Conservation (phyloP, 257 asterid species). For the Galeopsis tetrahit region DNA sequence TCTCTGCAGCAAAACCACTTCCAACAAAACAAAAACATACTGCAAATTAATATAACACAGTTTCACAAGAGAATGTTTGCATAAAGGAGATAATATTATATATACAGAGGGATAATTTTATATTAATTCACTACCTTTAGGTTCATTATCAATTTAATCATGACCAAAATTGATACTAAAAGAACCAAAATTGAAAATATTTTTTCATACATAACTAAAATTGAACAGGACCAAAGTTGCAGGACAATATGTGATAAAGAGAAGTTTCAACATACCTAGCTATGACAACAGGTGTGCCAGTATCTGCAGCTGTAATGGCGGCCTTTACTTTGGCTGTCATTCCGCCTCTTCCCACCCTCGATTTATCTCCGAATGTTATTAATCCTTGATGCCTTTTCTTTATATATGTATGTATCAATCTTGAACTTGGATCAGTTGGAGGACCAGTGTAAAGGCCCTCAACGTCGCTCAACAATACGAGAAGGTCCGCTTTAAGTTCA, state of each 20-base stretch:
- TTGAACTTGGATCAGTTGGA: conserved; percentile 75
- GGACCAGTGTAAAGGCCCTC: conserved; percentile 92
- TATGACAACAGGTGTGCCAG: conserved; percentile 80
- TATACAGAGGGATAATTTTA: too few species aligned
- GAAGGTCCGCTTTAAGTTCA: conserved; percentile 84
- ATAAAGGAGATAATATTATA: too few species aligned
- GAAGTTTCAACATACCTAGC: conserved; percentile 51
- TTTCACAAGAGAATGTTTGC: too few species aligned
- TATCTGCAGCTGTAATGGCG: conserved; percentile 66
- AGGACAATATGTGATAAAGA: too few species aligned
- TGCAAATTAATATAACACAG: too few species aligned
- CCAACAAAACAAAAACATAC: conserved; percentile 33
- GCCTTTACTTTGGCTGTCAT: conserved; percentile 95
- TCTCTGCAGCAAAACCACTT: conserved; percentile 68
- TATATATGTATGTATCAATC: conserved; percentile 64
- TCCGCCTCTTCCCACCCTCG: conserved; percentile 92
- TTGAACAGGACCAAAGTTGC: too few species aligned
- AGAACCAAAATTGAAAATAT: too few species aligned
- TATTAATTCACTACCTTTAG: too few species aligned
- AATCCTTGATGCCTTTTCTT: conserved; percentile 62
- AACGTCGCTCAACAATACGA: conserved; percentile 78
- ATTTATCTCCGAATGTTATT: conserved; percentile 82
- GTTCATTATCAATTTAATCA: too few species aligned
- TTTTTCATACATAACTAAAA: too few species aligned
- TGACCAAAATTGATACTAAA: too few species aligned